Evolutionary conservation across 2,329 filamentous ascomycete genomes (phyloP).

Genomic region (Aplosporella prunicola): DNA sequence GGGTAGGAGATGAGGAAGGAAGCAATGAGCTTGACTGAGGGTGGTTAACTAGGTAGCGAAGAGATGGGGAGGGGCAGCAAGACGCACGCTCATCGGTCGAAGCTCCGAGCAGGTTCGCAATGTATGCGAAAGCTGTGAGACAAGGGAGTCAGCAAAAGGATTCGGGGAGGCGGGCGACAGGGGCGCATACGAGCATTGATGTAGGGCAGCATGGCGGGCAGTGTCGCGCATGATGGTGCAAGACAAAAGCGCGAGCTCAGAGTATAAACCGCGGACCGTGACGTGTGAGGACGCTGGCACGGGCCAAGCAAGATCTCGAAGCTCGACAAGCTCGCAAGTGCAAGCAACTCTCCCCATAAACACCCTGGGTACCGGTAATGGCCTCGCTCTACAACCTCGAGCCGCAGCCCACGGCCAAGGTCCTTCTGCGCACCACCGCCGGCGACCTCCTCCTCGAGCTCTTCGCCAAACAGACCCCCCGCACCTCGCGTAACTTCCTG

Average conservation of each 20-base stretch:
- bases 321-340: no score
- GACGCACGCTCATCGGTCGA: constrained; percentile 54
- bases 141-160: constrained; percentile 4
- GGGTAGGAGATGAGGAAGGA: constrained; percentile 90
- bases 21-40: constrained; percentile 82
- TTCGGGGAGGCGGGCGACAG: constrained; percentile 1
- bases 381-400: constrained; percentile 89
- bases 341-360: no score
- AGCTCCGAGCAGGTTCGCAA: constrained; percentile 48
- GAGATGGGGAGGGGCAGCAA: background rate
- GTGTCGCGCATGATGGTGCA: background rate
- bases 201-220: constrained; percentile 49
- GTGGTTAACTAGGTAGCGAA: constrained; percentile 12
- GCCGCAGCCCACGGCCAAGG: constrained; percentile 86
- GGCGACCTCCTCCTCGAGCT: constrained; percentile 88
- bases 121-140: constrained; percentile 50
- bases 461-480: constrained; percentile 87
- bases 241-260: background rate
- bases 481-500: constrained; percentile 89
- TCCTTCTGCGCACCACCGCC: constrained; percentile 78
- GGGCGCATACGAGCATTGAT: constrained; percentile 48
- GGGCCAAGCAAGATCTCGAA: no score
- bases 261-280: no score
- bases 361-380: no score
- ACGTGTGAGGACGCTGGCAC: no score